These are phyloP conservation scores for Piromyces finnis DNA, from an alignment of 192 early-diverging fungal species.

Conservation along the genomic window DNA sequence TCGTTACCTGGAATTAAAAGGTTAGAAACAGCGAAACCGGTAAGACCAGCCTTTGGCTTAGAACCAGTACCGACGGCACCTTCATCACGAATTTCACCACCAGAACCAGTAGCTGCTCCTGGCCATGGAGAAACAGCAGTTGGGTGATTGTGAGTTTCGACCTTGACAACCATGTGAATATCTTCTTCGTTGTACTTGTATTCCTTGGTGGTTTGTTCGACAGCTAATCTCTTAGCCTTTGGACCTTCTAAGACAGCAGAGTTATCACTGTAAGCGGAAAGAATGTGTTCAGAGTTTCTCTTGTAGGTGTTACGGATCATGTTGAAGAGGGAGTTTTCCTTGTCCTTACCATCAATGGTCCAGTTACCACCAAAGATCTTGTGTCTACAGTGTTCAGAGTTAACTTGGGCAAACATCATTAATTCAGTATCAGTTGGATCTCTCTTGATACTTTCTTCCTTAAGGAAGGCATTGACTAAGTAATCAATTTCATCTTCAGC, in stretches of 20 bases:
- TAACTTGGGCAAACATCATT: slow-evolving; percentile 99
- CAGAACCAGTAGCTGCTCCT: slow-evolving; percentile 94
- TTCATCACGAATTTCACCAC: slow-evolving; percentile 99
- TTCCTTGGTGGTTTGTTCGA: slow-evolving; percentile 15
- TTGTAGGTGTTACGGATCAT: slow-evolving; percentile 94
- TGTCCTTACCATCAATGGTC: slow-evolving; percentile 78
- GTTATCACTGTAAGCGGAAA: slow-evolving; percentile 97
- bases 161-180: slow-evolving; percentile 86
- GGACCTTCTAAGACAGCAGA: slow-evolving; percentile 84
- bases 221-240: slow-evolving; percentile 34
- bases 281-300: slow-evolving; percentile 54
- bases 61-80: slow-evolving; percentile 93
- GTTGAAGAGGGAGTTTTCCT: slow-evolving; percentile 72
- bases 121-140: slow-evolving; percentile 97
- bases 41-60: slow-evolving; percentile 85
- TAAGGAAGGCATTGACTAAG: slow-evolving; percentile 63
- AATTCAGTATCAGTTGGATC: slow-evolving; percentile 98
- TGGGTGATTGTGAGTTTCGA: slow-evolving; percentile 99
- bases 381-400: slow-evolving; percentile 99
- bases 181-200: slow-evolving; percentile 46
- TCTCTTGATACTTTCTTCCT: slow-evolving; percentile 24
- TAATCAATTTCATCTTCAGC: slow-evolving; percentile 96
- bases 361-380: slow-evolving; percentile 98
- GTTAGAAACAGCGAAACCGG: slow-evolving; percentile 90
- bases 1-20: slow-evolving; percentile 73